Conservation (phyloP, 1,284 basidiomycete species). For the Trametes sp. region DNA sequence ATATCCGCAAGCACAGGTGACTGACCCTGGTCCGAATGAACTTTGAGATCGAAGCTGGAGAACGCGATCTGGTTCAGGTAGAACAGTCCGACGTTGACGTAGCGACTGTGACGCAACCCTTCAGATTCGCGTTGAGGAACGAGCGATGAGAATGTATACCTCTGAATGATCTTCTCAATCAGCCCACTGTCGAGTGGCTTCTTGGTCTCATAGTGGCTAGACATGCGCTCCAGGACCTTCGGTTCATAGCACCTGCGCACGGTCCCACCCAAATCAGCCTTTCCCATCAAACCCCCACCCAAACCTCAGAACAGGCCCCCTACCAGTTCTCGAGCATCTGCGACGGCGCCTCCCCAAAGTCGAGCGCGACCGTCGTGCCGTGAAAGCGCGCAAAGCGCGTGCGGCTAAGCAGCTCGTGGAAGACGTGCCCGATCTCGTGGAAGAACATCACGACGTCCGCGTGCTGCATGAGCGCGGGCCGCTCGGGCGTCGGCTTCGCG, state of each 20-base stretch:
- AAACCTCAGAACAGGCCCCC: conserved; percentile 25
- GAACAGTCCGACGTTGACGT: conserved; percentile 81
- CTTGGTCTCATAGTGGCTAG: conserved; percentile 79
- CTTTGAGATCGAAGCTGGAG: conserved; percentile 79
- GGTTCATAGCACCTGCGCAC: conserved; percentile 76
- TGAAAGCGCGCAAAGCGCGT: conserved; percentile 83
- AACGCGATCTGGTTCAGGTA: conserved; percentile 86
- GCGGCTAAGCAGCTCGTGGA: conserved; percentile 79
- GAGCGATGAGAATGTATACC: conserved; percentile 48
- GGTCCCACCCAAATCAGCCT: not conserved
- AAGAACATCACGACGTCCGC: conserved; percentile 83
- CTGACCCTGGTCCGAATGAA: conserved; percentile 74
- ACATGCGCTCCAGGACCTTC: conserved; percentile 76
- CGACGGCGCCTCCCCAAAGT: conserved; percentile 88
- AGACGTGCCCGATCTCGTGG: conserved; percentile 89
- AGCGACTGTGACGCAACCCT: conserved; percentile 57
- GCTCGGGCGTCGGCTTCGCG: conserved; percentile 80
- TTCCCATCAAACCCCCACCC: not conserved
- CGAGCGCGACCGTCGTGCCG: conserved; percentile 79
- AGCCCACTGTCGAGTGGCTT: conserved; percentile 72
- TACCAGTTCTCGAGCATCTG: conserved; percentile 95
- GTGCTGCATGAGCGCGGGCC: conserved; percentile 85
- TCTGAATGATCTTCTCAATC: conserved; percentile 81
- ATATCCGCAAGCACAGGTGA: not conserved
- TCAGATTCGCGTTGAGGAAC: conserved; percentile 2